Percentiles rank a stretch among this genome's conserved stretches.
Conservation (phyloP, 2,329 filamentous ascomycete genomes). For the Didymella segeticola region DNA sequence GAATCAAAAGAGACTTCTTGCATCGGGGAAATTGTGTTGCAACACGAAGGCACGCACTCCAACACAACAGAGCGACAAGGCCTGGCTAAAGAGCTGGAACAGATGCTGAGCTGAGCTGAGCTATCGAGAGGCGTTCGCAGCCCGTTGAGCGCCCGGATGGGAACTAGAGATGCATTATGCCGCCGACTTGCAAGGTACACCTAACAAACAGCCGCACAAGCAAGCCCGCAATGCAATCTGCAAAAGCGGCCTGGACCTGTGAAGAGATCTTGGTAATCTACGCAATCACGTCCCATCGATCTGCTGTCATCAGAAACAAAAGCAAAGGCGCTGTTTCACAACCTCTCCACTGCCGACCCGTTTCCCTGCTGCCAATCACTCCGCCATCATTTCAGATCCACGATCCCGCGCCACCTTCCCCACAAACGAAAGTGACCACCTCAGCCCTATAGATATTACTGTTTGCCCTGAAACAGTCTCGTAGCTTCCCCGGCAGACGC, state of each 20-base stretch:
- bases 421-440: constrained; percentile 2
- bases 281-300: background rate
- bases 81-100: background rate
- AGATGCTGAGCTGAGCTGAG: background rate
- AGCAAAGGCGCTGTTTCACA: constrained; percentile 4
- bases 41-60: background rate
- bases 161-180: background rate
- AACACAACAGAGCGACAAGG: background rate
- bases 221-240: background rate
- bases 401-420: background rate
- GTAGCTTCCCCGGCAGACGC: background rate
- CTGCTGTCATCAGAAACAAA: background rate
- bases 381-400: background rate
- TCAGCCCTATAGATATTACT: constrained; percentile 10
- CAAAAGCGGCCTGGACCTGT: background rate
- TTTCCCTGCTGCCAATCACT: constrained; percentile 1
- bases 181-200: background rate
- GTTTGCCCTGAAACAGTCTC: constrained; percentile 9
- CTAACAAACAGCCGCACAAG: background rate
- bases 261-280: background rate
- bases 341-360: background rate
- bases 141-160: background rate
- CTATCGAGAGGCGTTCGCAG: background rate
- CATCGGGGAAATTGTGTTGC: background rate
- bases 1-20: background rate